Evolutionary conservation across 805 yeast genomes (phyloP), one percentile per base, ranked within the genome.

Genomic region (Sugiyamaella lignohabitans): DNA sequence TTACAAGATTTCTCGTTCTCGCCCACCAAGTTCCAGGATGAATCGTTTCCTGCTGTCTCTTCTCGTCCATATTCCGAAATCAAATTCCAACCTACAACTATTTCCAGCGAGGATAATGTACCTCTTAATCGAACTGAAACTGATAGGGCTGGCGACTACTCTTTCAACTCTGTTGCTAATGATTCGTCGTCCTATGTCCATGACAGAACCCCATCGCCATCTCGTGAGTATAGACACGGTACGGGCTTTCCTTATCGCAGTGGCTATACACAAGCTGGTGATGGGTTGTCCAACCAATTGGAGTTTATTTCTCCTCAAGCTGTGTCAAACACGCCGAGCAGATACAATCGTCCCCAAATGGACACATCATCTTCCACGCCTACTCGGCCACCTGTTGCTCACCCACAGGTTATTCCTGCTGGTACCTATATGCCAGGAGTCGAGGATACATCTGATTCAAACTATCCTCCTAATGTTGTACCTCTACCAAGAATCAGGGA

Each of bases 381-480:
- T 8, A 27, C 32, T 8, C 8, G 32, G 14, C 8, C 11, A 8
- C 32, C 8, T 8, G 20, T 35, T 16, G 10, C 10, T 6, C 10
- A 6, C 11, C 38, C 38, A 35, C 24, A 38, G 14, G 38, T 27
- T 18, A 46, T 59, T 10, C 62, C 64, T 14, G 65, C 66, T 5
- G 65, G 65, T 2, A 49, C 59, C 5, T 59, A 58, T 36, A 40
- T 60, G 14, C 39, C 52, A n/a, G 65, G 61, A 6, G 51, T 57
- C 2, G 52, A 49, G 14, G 47, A 47, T 22, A 37, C 36, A 6
- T 30, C n/a, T 6, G 11, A 30, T 10, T 36, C 32, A 14, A 35
- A 35, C 11, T 60, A 48, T 38, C 63, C 63, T 4, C 62, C 64
- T 1, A 57, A 57, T 32, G 66, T 59, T 2, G 61, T 60, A 3